A percentile compares a stretch with the other conserved stretches of the same genome.
Conservation (phyloP, 2,329 filamentous ascomycete genomes). For the Alternaria tenuissima region DNA sequence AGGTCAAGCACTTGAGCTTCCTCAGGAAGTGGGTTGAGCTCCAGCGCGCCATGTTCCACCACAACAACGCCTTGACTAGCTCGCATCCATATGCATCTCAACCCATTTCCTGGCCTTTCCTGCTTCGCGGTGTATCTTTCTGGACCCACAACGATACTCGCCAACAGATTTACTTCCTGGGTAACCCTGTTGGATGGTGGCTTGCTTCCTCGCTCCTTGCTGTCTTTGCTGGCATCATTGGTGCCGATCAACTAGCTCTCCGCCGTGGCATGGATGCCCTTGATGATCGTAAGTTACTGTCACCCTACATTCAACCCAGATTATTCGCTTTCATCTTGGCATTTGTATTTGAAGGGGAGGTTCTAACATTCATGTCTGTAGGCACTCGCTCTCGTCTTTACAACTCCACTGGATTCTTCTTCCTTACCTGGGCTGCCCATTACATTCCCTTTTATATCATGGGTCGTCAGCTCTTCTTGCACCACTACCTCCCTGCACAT, state of each 20-base stretch:
- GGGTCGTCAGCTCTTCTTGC: slow-evolving; percentile 96
- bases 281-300: slow-evolving; percentile 79
- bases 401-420: slow-evolving; percentile 99
- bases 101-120: slow-evolving; percentile 97
- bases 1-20: slow-evolving; percentile 87
- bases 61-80: slow-evolving; percentile 97
- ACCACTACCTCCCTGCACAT: slow-evolving; percentile 96
- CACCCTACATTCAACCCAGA: slow-evolving; percentile 6
- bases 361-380: slow-evolving; percentile 42
- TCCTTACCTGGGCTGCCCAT: slow-evolving; percentile 96
- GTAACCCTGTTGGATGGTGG: slow-evolving; percentile 98
- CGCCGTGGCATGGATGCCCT: slow-evolving; percentile 92
- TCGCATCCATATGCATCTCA: slow-evolving; percentile 95
- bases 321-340: slow-evolving; percentile 6
- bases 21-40: slow-evolving; percentile 94
- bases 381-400: slow-evolving; percentile 93
- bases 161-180: slow-evolving; percentile 98
- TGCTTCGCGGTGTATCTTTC: slow-evolving; percentile 96
- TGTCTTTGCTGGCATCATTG: slow-evolving; percentile 90
- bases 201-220: slow-evolving; percentile 89
- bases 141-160: slow-evolving; percentile 97
- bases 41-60: slow-evolving; percentile 98
- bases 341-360: slow-evolving; percentile 13
- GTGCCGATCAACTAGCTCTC: slow-evolving; percentile 91
- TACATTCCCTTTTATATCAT: slow-evolving; percentile 98